A percentile compares a stretch with the other conserved stretches of the same genome.
Conservation (phyloP, 2,329 filamentous ascomycete species). For the Nannizziopsis barbatae region DNA sequence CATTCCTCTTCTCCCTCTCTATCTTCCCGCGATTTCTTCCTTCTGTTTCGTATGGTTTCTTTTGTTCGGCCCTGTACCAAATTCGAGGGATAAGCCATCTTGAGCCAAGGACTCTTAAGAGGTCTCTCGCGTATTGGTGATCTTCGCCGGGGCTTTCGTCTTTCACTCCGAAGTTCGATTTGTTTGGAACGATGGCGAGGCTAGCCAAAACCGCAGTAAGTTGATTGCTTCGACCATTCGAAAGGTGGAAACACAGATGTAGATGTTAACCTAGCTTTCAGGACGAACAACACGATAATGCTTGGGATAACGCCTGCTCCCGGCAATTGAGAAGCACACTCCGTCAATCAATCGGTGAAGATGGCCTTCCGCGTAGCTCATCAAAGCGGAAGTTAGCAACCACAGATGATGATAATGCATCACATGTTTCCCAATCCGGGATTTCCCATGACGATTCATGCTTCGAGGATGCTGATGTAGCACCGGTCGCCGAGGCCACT, state of each 20-base stretch:
- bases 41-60: no score
- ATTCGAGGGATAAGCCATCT: no score
- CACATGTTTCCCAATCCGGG: background rate
- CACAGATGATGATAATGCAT: background rate
- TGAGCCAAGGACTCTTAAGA: no score
- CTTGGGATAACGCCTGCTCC: background rate
- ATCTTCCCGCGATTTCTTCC: no score
- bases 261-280: background rate
- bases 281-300: background rate
- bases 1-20: no score
- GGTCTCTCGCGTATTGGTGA: no score
- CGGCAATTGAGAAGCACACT: background rate
- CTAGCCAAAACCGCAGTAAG: background rate
- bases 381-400: constrained; percentile 6
- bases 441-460: constrained; percentile 1
- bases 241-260: background rate
- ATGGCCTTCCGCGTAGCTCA: constrained; percentile 5
- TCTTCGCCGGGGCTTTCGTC: no score
- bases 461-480: constrained; percentile 4
- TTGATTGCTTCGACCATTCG: background rate
- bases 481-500: background rate
- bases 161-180: background rate
- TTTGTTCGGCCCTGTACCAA: no score
- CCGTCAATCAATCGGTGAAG: constrained; percentile 8
- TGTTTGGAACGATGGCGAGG: background rate